Evolutionary conservation across 1,284 basidiomycete genomes (phyloP).

Genomic region (Chondrostereum purpureum): DNA sequence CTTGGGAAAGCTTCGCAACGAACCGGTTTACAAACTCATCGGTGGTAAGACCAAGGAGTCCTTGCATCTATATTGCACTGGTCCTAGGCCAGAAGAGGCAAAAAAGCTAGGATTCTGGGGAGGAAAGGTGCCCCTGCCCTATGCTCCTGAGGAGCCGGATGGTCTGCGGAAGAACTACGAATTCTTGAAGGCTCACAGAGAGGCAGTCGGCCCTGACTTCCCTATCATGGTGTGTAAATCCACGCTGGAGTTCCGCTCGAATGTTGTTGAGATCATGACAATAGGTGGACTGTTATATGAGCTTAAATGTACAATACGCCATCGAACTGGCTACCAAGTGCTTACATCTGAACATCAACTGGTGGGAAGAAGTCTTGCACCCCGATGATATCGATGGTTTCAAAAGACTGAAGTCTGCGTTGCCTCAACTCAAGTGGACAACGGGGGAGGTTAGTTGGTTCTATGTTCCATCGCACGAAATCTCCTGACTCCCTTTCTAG

Average conservation of each 20-base stretch:
- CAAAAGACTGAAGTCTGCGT: conserved; percentile 30
- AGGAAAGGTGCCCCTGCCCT: conserved; percentile 39
- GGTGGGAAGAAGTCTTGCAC: conserved; percentile 43
- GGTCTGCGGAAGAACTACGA: conserved; percentile 43
- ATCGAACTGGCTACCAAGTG: conserved; percentile 37
- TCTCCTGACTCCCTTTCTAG: conserved; percentile 10
- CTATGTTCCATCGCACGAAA: background rate
- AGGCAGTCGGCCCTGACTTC: conserved; percentile 33
- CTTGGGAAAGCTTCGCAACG: conserved; percentile 42
- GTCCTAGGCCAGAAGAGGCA: conserved; percentile 36
- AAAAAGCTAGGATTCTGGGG: conserved; percentile 47
- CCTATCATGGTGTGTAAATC: conserved; percentile 48
- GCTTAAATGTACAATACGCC: conserved; percentile 36
- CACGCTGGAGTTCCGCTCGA: too few species aligned
- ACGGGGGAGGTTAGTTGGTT: conserved; percentile 33
- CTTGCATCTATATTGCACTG: conserved; percentile 44
- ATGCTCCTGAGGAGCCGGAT: conserved; percentile 36
- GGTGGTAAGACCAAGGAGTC: conserved; percentile 42
- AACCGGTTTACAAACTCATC: conserved; percentile 52
- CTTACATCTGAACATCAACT: conserved; percentile 37
- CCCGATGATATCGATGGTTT: conserved; percentile 40
- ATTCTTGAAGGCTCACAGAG: conserved; percentile 35
- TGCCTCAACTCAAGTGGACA: conserved; percentile 43
- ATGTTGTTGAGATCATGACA: too few species aligned
- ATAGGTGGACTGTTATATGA: conserved; percentile 40